phyloP scores from a whole-genome alignment of 768 basidiomycete genomes.

The Stropharia rugosoannulata region DNA sequence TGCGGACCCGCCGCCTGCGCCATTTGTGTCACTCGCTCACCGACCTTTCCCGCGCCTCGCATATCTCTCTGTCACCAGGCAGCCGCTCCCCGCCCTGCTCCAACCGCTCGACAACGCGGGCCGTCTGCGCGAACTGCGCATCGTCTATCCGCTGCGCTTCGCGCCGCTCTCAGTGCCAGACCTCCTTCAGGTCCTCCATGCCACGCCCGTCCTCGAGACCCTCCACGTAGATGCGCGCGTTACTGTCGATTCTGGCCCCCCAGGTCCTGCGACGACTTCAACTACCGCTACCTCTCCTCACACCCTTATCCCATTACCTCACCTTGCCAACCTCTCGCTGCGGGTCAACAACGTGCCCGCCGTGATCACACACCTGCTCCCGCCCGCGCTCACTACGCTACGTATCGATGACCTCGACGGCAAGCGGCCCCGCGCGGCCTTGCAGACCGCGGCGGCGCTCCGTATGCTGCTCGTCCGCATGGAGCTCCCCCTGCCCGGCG shows the following conservation, averaged over 20 bases:
- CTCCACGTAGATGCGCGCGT: slow-evolving; percentile 17
- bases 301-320: slow-evolving; percentile 18
- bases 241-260: background rate
- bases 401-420: slow-evolving; percentile 36
- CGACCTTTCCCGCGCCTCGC: slow-evolving; percentile 10
- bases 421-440: slow-evolving; percentile 22
- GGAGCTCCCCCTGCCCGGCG: slow-evolving; percentile 22
- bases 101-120: background rate
- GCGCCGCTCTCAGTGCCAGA: slow-evolving; percentile 8
- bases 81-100: slow-evolving; percentile 8
- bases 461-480: slow-evolving; percentile 29
- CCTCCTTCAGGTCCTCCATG: slow-evolving; percentile 6
- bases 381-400: slow-evolving; percentile 28
- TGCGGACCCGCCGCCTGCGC: background rate
- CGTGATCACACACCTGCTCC: slow-evolving; percentile 28
- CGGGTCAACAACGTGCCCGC: slow-evolving; percentile 33
- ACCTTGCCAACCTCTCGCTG: slow-evolving; percentile 27
- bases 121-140: slow-evolving; percentile 6
- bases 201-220: slow-evolving; percentile 7
- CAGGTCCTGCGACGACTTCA: background rate
- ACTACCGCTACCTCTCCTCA: background rate
- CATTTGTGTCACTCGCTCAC: slow-evolving; percentile 4
- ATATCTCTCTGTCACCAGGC: slow-evolving; percentile 14
- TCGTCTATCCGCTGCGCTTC: slow-evolving; percentile 17
- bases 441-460: slow-evolving; percentile 26